Percentiles rank a stretch among this genome's conserved stretches.
Conservation (phyloP, 345 rosid genomes). For the Excoecaria cochinchinensis region DNA sequence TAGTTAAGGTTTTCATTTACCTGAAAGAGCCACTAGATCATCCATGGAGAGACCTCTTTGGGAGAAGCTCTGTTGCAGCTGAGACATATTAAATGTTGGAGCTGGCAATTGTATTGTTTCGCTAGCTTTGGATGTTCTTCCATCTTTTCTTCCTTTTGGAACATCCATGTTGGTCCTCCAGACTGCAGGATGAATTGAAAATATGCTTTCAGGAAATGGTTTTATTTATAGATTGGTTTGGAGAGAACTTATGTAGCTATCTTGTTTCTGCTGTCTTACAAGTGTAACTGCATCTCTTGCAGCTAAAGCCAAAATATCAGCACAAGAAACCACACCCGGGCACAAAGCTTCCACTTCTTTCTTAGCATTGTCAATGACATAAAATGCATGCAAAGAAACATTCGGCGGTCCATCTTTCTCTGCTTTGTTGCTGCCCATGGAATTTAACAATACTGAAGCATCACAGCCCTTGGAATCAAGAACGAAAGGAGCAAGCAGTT, state of each 20-base stretch:
- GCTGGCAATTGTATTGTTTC: conserved; percentile 41
- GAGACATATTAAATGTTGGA: conserved; percentile 46
- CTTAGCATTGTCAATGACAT: conserved; percentile 48
- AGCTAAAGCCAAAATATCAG: conserved; percentile 50
- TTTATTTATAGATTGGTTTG: background rate
- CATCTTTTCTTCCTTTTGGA: conserved; percentile 52
- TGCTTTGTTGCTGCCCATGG: conserved; percentile 39
- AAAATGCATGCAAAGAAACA: conserved; percentile 43
- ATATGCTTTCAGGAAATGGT: background rate
- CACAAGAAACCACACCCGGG: conserved; percentile 49
- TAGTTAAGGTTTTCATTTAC: conserved; percentile 17
- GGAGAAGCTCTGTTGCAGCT: conserved; percentile 46
- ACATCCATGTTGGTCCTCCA: conserved; percentile 53
- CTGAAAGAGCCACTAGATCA: conserved; percentile 48
- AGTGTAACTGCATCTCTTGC: conserved; percentile 48
- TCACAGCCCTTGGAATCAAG: conserved; percentile 39
- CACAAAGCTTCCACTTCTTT: conserved; percentile 39
- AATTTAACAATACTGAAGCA: conserved; percentile 40
- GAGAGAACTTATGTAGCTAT: background rate
- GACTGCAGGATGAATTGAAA: conserved; percentile 31
- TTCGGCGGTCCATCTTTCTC: conserved; percentile 51
- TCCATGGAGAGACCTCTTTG: conserved; percentile 41
- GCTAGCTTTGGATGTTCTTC: conserved; percentile 43
- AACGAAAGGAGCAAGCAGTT: background rate
- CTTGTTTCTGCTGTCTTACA: conserved; percentile 27